Conservation (phyloP, 1,139 yeast species). For the Candida freyschussii region DNA sequence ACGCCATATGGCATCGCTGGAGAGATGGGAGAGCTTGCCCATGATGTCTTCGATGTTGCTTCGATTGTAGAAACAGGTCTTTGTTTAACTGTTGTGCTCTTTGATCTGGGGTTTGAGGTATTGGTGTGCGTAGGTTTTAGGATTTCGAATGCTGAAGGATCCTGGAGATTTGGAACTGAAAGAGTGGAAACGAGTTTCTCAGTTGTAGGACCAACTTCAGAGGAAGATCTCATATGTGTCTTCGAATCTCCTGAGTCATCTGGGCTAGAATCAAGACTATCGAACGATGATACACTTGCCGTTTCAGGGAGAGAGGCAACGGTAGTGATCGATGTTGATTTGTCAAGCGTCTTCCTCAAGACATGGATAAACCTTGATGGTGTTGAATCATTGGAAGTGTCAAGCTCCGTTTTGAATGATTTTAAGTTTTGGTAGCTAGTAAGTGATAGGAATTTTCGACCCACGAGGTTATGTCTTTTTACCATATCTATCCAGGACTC, state of each 20-base stretch:
- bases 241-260: conserved; percentile 10
- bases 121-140: conserved; percentile 1
- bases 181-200: conserved; percentile 26
- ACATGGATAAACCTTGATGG: conserved; percentile 54
- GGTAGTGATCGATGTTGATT: conserved; percentile 26
- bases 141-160: conserved; percentile 1
- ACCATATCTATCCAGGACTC: conserved; percentile 68
- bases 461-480: conserved; percentile 52
- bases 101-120: conserved; percentile 1
- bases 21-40: conserved; percentile 34
- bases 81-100: conserved; percentile 8
- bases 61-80: conserved; percentile 58
- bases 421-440: conserved; percentile 59
- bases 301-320: conserved; percentile 16
- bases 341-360: conserved; percentile 44
- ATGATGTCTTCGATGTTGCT: conserved; percentile 21
- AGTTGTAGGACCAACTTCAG: conserved; percentile 16
- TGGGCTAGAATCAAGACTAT: conserved; percentile 20
- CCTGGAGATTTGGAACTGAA: conserved; percentile 27
- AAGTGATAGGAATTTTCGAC: conserved; percentile 61
- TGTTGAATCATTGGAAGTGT: conserved; percentile 42
- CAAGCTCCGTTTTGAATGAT: conserved; percentile 44
- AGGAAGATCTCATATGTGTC: conserved; percentile 19
- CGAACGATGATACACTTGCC: conserved; percentile 18
- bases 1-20: conserved; percentile 44